Evolutionary conservation across 2,329 filamentous ascomycete species (phyloP).

Genomic region (Onygenales sp.): DNA sequence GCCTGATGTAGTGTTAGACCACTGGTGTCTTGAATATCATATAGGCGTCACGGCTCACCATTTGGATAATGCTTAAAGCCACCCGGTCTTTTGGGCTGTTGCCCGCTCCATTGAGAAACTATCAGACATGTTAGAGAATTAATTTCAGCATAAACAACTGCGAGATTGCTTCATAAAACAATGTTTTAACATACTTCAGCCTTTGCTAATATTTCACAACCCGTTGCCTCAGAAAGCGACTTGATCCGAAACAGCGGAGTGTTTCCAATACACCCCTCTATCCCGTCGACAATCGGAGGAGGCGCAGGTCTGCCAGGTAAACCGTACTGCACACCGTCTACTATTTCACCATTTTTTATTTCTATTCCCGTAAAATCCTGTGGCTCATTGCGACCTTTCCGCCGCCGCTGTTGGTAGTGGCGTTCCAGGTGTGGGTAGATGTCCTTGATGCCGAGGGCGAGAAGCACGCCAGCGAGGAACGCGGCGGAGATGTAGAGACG

Average conservation of each 20-base stretch:
- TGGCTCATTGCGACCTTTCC: not conserved
- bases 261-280: conserved; percentile 87
- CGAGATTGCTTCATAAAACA: not conserved
- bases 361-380: conserved; percentile 12
- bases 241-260: conserved; percentile 82
- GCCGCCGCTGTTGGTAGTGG: conserved; percentile 46
- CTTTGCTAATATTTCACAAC: conserved; percentile 83
- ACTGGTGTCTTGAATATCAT: conserved; percentile 3
- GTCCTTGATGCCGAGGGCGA: conserved; percentile 72
- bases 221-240: conserved; percentile 76
- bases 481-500: conserved; percentile 37
- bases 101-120: conserved; percentile 88
- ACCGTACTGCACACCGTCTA: conserved; percentile 1
- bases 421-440: conserved; percentile 63
- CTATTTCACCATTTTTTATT: conserved; percentile 40
- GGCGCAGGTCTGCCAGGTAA: conserved; percentile 22
- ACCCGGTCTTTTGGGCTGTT: conserved; percentile 93
- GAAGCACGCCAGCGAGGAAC: conserved; percentile 66
- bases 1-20: conserved; percentile 40
- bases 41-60: conserved; percentile 29
- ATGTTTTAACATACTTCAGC: conserved; percentile 52
- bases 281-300: conserved; percentile 58
- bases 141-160: not conserved
- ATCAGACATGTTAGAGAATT: conserved; percentile 9
- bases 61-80: conserved; percentile 76